Conservation (phyloP, 805 yeast species). For the Wickerhamomyces ciferrii region DNA sequence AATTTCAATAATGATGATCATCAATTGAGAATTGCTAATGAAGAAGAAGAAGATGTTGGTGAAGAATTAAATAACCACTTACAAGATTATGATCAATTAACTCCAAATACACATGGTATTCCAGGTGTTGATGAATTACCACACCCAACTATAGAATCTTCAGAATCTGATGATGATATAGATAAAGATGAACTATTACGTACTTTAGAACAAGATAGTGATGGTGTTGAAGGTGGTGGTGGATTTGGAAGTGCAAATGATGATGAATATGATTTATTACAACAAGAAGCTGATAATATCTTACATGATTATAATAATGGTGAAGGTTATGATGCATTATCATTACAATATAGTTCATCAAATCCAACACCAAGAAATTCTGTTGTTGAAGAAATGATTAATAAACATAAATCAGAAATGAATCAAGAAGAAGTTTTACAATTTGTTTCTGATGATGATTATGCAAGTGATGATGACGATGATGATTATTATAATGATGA, state of each 20-base stretch:
- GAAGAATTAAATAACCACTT: slow-evolving; percentile 36
- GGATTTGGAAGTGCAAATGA: slow-evolving; percentile 27
- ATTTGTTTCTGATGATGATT: slow-evolving; percentile 26
- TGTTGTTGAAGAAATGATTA: slow-evolving; percentile 26
- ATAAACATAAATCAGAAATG: slow-evolving; percentile 38
- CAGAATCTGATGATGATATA: slow-evolving; percentile 59
- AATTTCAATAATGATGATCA: slow-evolving; percentile 38
- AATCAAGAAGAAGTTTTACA: slow-evolving; percentile 34
- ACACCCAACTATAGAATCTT: slow-evolving; percentile 20
- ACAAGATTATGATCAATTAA: not conserved
- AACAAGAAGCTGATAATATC: slow-evolving; percentile 38
- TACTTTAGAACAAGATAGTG: slow-evolving; percentile 27
- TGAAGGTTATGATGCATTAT: not conserved
- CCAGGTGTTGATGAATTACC: slow-evolving; percentile 15
- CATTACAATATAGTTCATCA: slow-evolving; percentile 18
- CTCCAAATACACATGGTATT: slow-evolving; percentile 4
- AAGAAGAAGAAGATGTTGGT: slow-evolving; percentile 54
- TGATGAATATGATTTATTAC: slow-evolving; percentile 29
- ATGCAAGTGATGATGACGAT: slow-evolving; percentile 14
- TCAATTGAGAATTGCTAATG: slow-evolving; percentile 14
- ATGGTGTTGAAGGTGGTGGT: slow-evolving; percentile 32
- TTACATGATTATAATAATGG: slow-evolving; percentile 30
- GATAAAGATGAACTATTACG: slow-evolving; percentile 38
- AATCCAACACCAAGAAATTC: slow-evolving; percentile 28
- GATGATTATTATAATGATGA: slow-evolving; percentile 6